Conservation (phyloP, 441 rosid species). For the Eutrema salsugineum region DNA sequence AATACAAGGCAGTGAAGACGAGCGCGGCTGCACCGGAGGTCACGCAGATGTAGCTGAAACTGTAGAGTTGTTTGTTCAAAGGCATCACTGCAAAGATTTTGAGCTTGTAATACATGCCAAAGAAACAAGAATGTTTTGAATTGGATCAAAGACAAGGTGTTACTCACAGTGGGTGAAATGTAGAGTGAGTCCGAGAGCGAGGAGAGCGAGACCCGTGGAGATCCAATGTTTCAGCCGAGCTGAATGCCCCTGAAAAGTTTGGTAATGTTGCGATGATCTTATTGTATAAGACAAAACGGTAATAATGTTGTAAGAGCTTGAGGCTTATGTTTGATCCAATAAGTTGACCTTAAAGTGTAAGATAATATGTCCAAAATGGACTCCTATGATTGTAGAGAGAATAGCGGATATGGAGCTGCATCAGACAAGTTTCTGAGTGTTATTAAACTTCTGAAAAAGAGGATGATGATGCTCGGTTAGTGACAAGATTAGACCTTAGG, state of each 20-base stretch:
- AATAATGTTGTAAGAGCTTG: neutral
- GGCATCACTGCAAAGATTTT: conserved; percentile 56
- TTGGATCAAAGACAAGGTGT: conserved; percentile 11
- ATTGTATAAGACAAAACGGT: neutral
- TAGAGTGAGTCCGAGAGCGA: conserved; percentile 55
- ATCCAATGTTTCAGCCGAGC: conserved; percentile 71
- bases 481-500: conserved; percentile 48
- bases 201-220: conserved; percentile 51
- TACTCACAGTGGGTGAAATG: conserved; percentile 70
- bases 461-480: neutral
- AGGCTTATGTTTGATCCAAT: neutral
- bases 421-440: conserved; percentile 1
- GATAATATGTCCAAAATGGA: conserved; percentile 81
- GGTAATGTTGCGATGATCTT: conserved; percentile 5
- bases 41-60: conserved; percentile 75
- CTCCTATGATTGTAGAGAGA: conserved; percentile 74
- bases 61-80: conserved; percentile 75
- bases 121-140: neutral
- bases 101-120: neutral
- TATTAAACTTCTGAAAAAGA: neutral
- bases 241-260: conserved; percentile 46
- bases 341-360: conserved; percentile 58
- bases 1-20: conserved; percentile 63
- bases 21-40: conserved; percentile 82
- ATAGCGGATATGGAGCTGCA: conserved; percentile 79